These are phyloP conservation scores for Claviceps purpurea DNA, from an alignment of 2,329 filamentous ascomycete species.

Conservation along the genomic window DNA sequence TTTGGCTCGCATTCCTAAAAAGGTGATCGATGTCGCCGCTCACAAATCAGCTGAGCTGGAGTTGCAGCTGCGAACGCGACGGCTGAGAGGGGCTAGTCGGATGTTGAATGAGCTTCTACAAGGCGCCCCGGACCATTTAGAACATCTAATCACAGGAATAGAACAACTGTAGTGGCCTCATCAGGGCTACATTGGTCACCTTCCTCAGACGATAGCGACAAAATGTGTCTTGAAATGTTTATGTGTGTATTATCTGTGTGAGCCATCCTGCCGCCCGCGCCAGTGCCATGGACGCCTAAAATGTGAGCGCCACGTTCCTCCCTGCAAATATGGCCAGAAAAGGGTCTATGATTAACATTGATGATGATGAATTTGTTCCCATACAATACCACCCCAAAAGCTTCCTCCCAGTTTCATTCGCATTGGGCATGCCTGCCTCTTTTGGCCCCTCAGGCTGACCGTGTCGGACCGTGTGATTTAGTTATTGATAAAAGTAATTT, in stretches of 20 bases:
- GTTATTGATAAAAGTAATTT: slow-evolving; percentile 1
- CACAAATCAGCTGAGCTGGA: slow-evolving; percentile 72
- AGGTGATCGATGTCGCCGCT: slow-evolving; percentile 67
- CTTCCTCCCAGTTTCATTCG: neutral
- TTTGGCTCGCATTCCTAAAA: slow-evolving; percentile 65
- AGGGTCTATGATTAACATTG: neutral
- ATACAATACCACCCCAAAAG: neutral
- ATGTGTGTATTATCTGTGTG: neutral
- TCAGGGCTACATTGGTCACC: neutral
- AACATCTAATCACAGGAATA: slow-evolving; percentile 40
- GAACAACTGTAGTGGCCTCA: slow-evolving; percentile 42
- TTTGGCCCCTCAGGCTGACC: neutral
- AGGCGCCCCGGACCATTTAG: slow-evolving; percentile 27
- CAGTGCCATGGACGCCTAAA: neutral
- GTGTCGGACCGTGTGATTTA: neutral
- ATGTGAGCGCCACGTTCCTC: neutral
- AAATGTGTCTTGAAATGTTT: neutral
- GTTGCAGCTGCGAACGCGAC: slow-evolving; percentile 50
- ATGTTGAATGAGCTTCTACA: slow-evolving; percentile 30
- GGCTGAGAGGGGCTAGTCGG: slow-evolving; percentile 36
- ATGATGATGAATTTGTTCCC: neutral
- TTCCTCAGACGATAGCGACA: neutral
- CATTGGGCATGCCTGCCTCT: neutral
- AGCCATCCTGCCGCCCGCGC: neutral
- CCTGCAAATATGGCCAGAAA: neutral